Base-by-base conservation (phyloP, 805 yeast genomes). In the Blastobotrys muscicola region DNA sequence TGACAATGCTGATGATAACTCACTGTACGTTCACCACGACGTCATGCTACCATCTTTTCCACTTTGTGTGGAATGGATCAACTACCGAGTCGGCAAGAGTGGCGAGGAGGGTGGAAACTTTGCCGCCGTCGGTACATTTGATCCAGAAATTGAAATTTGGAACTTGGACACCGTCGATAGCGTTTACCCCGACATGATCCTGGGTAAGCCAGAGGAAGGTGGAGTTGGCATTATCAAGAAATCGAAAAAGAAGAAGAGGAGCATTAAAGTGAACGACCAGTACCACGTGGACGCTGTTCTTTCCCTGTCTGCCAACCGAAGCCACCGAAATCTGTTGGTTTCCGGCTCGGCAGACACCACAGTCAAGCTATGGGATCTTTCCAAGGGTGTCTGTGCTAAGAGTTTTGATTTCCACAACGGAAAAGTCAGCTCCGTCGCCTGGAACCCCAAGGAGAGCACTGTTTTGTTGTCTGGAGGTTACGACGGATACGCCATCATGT, bases 131-230 rank as follows among this genome's bases (percentile, higher is more conserved):
- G 97, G 97, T 59, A 85, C 97, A 2, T 90, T 92, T 61, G 97
- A 90, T 55, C 98, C 98, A 34, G 94, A 84, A 59, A 90, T 92
- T 63, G 98, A 92, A 66, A 75, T 92, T 48, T 92, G 97, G 97
- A 87, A 92, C 64, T 69, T 92, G 56, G 98, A 92, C 61, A 79
- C 82, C 50, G 70, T 90, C 31, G 97, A 92, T 54, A 86, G 86
- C 57, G 90, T 95, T 23, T 90, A 85, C 73, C 98, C 98, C 10
- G 95, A 89, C 59, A 74, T 83, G 52, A 86, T 92, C 49, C 70
- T 92, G 47, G 97, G 98, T 42, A 94, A 84, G 58, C 78, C 78
- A 8, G 71, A 70, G 37, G 66, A 68, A 14, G 70, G 65, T 33
- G 43, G 57, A 60, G 34, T 43, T 50, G 29, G 43, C 57, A 59